Conservation (phyloP, 768 basidiomycete genomes). For the Pulveroboletus sp. region DNA sequence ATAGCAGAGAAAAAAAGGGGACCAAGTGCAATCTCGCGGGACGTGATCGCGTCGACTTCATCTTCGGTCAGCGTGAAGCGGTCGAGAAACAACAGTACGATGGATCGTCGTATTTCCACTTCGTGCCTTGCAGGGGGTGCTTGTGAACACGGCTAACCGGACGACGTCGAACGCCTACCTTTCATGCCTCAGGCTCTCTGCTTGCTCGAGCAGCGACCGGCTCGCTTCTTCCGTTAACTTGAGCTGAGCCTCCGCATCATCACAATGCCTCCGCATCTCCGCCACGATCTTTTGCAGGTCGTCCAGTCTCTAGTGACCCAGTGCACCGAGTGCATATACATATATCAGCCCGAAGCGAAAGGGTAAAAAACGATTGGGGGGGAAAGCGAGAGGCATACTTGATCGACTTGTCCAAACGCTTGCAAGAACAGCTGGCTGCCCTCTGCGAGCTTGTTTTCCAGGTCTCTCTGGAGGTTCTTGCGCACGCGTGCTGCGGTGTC, state of each 20-base stretch:
- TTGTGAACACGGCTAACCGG: background rate
- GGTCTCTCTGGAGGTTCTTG: conserved; percentile 76
- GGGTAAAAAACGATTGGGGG: background rate
- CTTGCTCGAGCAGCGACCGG: conserved; percentile 74
- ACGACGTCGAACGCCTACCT: conserved; percentile 40
- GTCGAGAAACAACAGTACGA: conserved; percentile 74
- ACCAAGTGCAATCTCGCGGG: conserved; percentile 74
- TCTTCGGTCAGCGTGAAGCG: conserved; percentile 79
- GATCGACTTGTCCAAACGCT: conserved; percentile 85
- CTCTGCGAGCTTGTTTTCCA: conserved; percentile 76
- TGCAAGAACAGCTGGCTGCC: conserved; percentile 79
- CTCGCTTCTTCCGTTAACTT: conserved; percentile 72
- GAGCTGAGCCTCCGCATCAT: conserved; percentile 77
- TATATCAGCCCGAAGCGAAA: background rate
- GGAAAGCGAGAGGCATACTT: conserved; percentile 47
- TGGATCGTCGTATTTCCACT: conserved; percentile 64
- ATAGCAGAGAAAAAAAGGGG: conserved; percentile 76
- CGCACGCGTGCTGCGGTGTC: conserved; percentile 71
- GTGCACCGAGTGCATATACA: background rate
- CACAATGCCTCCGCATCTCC: conserved; percentile 78
- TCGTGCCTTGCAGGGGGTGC: conserved; percentile 44
- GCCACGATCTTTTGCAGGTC: conserved; percentile 71
- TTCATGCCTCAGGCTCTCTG: conserved; percentile 69
- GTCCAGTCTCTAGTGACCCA: conserved; percentile 64
- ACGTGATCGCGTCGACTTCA: conserved; percentile 71